Evolutionary conservation across 2,329 filamentous ascomycete genomes (phyloP), one percentile per base, ranked within the genome.

Genomic region (Nigrospora sphaerica): DNA sequence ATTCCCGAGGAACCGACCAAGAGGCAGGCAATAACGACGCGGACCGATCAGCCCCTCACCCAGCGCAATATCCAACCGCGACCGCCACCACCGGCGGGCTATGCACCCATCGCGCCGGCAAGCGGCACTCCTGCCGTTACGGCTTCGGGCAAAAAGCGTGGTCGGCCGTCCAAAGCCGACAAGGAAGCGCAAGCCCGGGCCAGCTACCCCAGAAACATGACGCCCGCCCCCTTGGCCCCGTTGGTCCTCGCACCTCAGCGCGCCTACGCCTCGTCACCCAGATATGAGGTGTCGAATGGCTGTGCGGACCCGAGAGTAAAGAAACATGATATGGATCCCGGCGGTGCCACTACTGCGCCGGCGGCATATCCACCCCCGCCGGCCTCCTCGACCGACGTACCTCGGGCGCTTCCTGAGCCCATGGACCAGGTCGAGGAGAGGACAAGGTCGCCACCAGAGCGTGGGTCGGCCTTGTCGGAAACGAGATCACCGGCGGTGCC

Each of bases 121-220:
- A 42, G 34, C 39, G 18, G 52, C 32, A 54, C 48, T 33, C 54
- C 58, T 35, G 49, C 53, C 32, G 46, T 57, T 39, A 52, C 58
- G 7, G 46, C 53, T 41, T 55, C 59, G 17, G 61, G 60, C 10
- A 71, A 65, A 52, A 74, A 73, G 56, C 65, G 71, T 49, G 72
- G 72, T 2, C 64, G 72, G 35, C 72, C 72, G 5, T 67, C 71
- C 12, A 67, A 71, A 46, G 64, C 67, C 12, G 71, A 73, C 46
- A 71, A 67, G 52, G 67, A 64, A 56, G 61, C 61, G 13, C 59
- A 62, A 47, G 59, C 60, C 41, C 61, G 61, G 32, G 59, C 61
- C 28, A 51, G 52, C 43, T 60, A 62, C 32, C 47, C 55, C 28
- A 54, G 60, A 39, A 37, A 57, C 18, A 63, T 64, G 31, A 62